These are phyloP conservation scores for Aquilaria malaccensis DNA, from an alignment of 345 rosid species.

Conservation along the genomic window DNA sequence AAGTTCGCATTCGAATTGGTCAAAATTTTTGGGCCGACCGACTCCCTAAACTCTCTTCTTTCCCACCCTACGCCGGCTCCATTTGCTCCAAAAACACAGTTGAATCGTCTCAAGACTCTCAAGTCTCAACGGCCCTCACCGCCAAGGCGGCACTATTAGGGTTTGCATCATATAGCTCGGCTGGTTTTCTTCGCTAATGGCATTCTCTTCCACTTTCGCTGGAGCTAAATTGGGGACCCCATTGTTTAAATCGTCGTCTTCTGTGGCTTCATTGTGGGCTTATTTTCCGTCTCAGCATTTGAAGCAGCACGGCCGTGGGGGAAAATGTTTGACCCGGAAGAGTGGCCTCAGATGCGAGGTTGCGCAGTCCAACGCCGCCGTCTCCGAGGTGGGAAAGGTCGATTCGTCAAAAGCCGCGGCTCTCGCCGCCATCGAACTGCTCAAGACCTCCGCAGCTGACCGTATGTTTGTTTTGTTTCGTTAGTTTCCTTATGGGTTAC, in stretches of 20 bases:
- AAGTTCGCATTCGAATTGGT: neutral
- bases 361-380: conserved; percentile 20
- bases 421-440: conserved; percentile 59
- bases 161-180: conserved; percentile 6
- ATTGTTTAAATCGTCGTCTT: conserved; percentile 28
- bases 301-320: conserved; percentile 21
- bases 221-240: conserved; percentile 39
- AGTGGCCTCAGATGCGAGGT: conserved; percentile 35
- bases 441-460: conserved; percentile 60
- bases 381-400: conserved; percentile 4
- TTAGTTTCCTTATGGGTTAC: neutral
- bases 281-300: conserved; percentile 23
- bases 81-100: conserved; percentile 2
- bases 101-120: neutral
- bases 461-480: conserved; percentile 22
- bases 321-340: conserved; percentile 22
- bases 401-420: conserved; percentile 29
- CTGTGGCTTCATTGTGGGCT: conserved; percentile 22
- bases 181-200: conserved; percentile 20
- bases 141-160: conserved; percentile 9
- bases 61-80: neutral
- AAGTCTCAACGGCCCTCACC: neutral
- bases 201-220: conserved; percentile 30
- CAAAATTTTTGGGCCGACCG: conserved; percentile 18
- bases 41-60: conserved; percentile 2